Percentiles rank a stretch among this genome's conserved stretches.
These are phyloP conservation scores for Fusarium sp. DNA, from an alignment of 2,329 filamentous ascomycete genomes.

Conservation along the genomic window DNA sequence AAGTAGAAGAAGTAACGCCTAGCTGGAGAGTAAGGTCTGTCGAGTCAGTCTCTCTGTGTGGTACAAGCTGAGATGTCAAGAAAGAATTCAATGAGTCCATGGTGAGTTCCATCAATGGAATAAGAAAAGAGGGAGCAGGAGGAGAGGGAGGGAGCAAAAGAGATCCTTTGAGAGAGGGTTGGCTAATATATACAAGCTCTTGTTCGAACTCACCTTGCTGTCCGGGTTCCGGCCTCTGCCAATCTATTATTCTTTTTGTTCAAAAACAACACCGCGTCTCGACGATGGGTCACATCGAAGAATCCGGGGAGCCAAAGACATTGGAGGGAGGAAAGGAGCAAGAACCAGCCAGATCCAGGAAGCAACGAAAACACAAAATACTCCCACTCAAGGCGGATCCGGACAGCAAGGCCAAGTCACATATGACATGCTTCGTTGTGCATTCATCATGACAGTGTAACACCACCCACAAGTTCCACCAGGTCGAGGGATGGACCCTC, in stretches of 20 bases:
- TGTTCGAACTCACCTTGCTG: constrained; percentile 64
- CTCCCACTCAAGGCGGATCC: constrained; percentile 47
- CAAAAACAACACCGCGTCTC: constrained; percentile 36
- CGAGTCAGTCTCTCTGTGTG: constrained; percentile 41
- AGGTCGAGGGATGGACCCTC: constrained; percentile 35
- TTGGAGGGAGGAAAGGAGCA: constrained; percentile 40
- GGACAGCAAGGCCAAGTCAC: constrained; percentile 48
- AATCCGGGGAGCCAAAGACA: constrained; percentile 40
- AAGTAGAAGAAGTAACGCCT: constrained; percentile 22
- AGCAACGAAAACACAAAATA: constrained; percentile 44
- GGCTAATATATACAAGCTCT: constrained; percentile 65
- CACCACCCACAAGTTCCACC: constrained; percentile 40
- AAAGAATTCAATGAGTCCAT: constrained; percentile 28
- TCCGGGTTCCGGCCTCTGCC: constrained; percentile 56
- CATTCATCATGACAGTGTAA: constrained; percentile 27
- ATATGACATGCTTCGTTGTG: not conserved
- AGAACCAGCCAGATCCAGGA: constrained; percentile 46
- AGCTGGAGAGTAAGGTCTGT: constrained; percentile 43
- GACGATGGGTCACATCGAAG: constrained; percentile 41
- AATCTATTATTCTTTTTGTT: constrained; percentile 43
- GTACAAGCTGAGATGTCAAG: constrained; percentile 30
- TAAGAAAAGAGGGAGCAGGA: constrained; percentile 5
- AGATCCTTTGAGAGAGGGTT: constrained; percentile 54
- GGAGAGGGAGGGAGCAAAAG: constrained; percentile 29
- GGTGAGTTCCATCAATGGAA: constrained; percentile 34